Evolutionary conservation across 441 rosid genomes (phyloP).

Genomic region (Eutrema salsugineum): DNA sequence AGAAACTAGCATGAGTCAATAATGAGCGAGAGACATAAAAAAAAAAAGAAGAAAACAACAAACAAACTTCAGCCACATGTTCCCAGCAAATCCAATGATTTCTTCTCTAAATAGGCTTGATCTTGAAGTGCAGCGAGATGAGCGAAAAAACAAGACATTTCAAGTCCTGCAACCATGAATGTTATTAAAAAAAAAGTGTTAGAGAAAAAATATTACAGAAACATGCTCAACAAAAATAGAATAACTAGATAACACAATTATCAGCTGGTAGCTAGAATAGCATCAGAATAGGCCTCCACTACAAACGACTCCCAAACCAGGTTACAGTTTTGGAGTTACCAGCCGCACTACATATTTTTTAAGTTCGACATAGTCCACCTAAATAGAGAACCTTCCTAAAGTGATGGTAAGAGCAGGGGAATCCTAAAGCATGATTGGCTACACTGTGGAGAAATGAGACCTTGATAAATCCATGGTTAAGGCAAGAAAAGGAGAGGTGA

Average conservation of each 20-base stretch:
- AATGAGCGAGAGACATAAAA: conserved; percentile 17
- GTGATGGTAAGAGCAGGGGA: background rate
- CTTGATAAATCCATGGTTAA: background rate
- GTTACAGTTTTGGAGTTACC: background rate
- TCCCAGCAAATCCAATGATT: background rate
- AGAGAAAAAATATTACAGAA: background rate
- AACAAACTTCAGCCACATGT: conserved; percentile 1
- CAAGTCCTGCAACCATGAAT: conserved; percentile 74
- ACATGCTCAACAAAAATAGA: background rate
- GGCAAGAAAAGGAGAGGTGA: conserved; percentile 11
- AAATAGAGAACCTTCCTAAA: background rate
- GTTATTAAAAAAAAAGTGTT: background rate
- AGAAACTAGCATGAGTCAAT: conserved; percentile 7
- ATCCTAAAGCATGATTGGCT: background rate
- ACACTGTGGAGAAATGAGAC: background rate
- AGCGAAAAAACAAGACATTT: conserved; percentile 96
- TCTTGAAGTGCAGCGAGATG: conserved; percentile 94
- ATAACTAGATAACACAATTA: background rate
- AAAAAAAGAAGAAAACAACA: background rate
- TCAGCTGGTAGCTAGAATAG: background rate
- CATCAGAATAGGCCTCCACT: background rate
- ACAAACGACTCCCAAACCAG: background rate
- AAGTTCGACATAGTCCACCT: background rate
- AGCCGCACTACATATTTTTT: background rate
- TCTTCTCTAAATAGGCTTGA: conserved; percentile 74